phyloP scores from a whole-genome alignment of 495 filamentous ascomycete genomes.

The Aspergillus bertholletiae region DNA sequence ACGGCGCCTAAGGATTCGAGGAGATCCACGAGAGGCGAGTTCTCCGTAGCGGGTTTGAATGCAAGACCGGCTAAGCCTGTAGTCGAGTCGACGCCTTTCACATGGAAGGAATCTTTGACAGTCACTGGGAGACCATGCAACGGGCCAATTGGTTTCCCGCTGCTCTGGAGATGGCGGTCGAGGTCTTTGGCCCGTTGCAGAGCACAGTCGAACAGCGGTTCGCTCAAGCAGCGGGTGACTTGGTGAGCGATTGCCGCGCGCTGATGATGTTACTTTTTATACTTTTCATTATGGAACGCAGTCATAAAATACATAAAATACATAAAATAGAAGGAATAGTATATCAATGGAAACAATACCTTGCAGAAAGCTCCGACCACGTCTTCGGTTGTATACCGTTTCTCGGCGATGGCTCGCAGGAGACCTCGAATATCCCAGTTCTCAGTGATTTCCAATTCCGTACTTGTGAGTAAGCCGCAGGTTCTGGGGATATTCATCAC shows the following conservation, averaged over 20 bases:
- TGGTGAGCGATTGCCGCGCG: slow-evolving; percentile 60
- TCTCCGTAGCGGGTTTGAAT: slow-evolving; percentile 44
- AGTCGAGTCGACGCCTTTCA: slow-evolving; percentile 54
- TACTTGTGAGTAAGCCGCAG: slow-evolving; percentile 47
- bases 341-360: slow-evolving; percentile 19
- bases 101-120: slow-evolving; percentile 64
- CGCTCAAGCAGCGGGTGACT: slow-evolving; percentile 61
- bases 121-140: slow-evolving; percentile 67
- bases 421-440: slow-evolving; percentile 49
- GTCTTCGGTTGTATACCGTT: slow-evolving; percentile 49
- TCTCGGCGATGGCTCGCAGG: slow-evolving; percentile 40
- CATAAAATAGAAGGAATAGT: background rate
- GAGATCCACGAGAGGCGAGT: slow-evolving; percentile 40
- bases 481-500: slow-evolving; percentile 44
- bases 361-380: slow-evolving; percentile 61
- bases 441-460: slow-evolving; percentile 60
- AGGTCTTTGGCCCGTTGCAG: slow-evolving; percentile 54
- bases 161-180: slow-evolving; percentile 49
- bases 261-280: slow-evolving; percentile 18
- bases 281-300: too few species aligned
- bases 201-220: slow-evolving; percentile 62
- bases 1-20: slow-evolving; percentile 48
- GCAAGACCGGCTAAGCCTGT: slow-evolving; percentile 56
- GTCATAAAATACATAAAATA: too few species aligned
- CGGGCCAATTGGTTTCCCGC: slow-evolving; percentile 51